phyloP scores from a whole-genome alignment of 2,329 filamentous ascomycete species.

The Sphaerostilbella broomeana region DNA sequence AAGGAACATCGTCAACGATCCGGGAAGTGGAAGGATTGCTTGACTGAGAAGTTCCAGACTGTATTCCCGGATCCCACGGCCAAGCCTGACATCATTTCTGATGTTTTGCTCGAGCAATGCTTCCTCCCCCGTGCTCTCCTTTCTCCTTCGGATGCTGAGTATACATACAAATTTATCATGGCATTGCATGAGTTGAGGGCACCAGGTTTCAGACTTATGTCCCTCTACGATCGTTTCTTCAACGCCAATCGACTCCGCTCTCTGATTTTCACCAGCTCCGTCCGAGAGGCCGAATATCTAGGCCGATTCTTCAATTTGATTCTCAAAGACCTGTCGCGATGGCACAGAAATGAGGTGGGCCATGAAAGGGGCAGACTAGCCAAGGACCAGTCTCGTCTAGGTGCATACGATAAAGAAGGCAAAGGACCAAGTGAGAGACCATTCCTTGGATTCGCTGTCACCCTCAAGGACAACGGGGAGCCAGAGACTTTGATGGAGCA shows the following conservation, averaged over 20 bases:
- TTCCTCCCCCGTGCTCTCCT: constrained; percentile 81
- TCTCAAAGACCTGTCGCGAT: constrained; percentile 69
- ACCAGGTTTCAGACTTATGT: constrained; percentile 79
- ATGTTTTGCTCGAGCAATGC: constrained; percentile 80
- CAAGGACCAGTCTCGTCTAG: constrained; percentile 51
- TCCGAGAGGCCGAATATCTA: constrained; percentile 87
- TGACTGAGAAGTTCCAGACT: constrained; percentile 67
- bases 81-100: constrained; percentile 61
- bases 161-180: constrained; percentile 77
- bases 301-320: constrained; percentile 82
- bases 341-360: constrained; percentile 67
- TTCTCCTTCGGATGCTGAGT: constrained; percentile 82
- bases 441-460: constrained; percentile 72
- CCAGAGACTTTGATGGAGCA: constrained; percentile 70
- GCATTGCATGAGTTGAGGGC: constrained; percentile 80
- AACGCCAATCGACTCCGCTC: constrained; percentile 71
- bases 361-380: constrained; percentile 37
- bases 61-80: constrained; percentile 68
- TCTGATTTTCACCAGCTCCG: constrained; percentile 82
- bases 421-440: constrained; percentile 40
- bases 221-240: constrained; percentile 78
- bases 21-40: constrained; percentile 58
- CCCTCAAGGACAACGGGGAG: constrained; percentile 59
- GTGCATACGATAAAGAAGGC: constrained; percentile 78
- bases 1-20: constrained; percentile 62